Percentiles rank a stretch among this genome's conserved stretches.
phyloP scores from a whole-genome alignment of 2,329 filamentous ascomycete species.

The Pseudopyrenochaeta lycopersici region DNA sequence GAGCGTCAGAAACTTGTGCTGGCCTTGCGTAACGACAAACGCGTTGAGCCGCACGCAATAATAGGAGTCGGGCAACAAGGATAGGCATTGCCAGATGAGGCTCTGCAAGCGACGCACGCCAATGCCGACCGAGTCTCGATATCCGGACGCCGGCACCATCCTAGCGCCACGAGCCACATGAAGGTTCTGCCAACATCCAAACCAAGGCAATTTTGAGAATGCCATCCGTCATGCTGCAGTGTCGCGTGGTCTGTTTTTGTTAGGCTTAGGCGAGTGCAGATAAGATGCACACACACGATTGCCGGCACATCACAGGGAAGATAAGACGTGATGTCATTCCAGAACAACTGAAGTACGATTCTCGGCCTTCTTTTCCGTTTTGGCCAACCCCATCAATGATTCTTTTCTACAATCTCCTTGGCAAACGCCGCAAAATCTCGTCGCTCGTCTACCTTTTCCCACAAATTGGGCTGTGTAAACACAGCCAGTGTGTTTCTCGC shows the following conservation, averaged over 20 bases:
- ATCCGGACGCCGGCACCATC: background rate
- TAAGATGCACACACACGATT: conserved; percentile 3
- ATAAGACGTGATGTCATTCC: conserved; percentile 16
- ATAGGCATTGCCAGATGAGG: background rate
- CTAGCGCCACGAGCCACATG: conserved; percentile 17
- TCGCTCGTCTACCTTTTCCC: conserved; percentile 76
- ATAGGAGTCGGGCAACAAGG: background rate
- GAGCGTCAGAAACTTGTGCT: background rate
- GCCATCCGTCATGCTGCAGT: conserved; percentile 14
- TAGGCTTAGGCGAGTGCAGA: conserved; percentile 1
- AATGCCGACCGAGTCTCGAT: too few species aligned
- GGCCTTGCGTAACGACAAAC: background rate
- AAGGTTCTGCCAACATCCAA: background rate
- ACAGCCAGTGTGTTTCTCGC: conserved; percentile 86
- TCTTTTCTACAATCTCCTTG: conserved; percentile 58
- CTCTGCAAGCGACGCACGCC: background rate
- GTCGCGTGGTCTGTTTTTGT: conserved; percentile 9
- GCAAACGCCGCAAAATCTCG: conserved; percentile 82
- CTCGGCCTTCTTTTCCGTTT: background rate
- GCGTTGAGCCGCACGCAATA: background rate
- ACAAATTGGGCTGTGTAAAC: conserved; percentile 95
- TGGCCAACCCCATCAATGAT: conserved; percentile 44
- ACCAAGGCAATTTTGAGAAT: background rate
- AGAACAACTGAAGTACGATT: background rate
- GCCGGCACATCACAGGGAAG: background rate